Evolutionary conservation across 2,329 filamentous ascomycete species (phyloP).

Genomic region (Ophiocordyceps unilateralis): DNA sequence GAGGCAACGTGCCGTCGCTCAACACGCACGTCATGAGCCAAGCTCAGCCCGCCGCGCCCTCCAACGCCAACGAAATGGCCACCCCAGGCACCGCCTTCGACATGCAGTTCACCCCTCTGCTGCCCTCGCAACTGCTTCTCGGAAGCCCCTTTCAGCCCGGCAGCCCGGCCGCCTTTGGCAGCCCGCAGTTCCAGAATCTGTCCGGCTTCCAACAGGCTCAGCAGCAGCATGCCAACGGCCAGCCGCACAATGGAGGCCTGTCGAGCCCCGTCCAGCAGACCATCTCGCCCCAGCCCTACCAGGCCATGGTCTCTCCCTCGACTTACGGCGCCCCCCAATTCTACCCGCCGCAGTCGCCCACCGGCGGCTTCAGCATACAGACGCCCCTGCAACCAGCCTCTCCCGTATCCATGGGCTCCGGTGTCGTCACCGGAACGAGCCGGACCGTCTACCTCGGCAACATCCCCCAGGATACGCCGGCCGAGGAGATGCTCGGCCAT

Average conservation of each 20-base stretch:
- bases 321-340: slow-evolving; percentile 69
- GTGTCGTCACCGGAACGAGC: slow-evolving; percentile 76
- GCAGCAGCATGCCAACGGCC: slow-evolving; percentile 33
- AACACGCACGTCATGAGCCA: slow-evolving; percentile 59
- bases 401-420: slow-evolving; percentile 59
- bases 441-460: slow-evolving; percentile 95
- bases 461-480: slow-evolving; percentile 92
- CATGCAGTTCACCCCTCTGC: slow-evolving; percentile 94
- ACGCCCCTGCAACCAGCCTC: slow-evolving; percentile 47
- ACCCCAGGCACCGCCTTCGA: slow-evolving; percentile 82
- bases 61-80: slow-evolving; percentile 55
- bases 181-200: slow-evolving; percentile 79
- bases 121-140: slow-evolving; percentile 85
- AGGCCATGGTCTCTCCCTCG: slow-evolving; percentile 71
- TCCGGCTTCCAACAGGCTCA: slow-evolving; percentile 50
- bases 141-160: slow-evolving; percentile 95
- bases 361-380: slow-evolving; percentile 48
- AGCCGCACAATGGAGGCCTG: slow-evolving; percentile 43
- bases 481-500: slow-evolving; percentile 91
- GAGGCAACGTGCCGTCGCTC: slow-evolving; percentile 77
- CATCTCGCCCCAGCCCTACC: slow-evolving; percentile 70
- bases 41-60: slow-evolving; percentile 19
- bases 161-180: slow-evolving; percentile 76
- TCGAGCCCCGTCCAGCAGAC: slow-evolving; percentile 60
- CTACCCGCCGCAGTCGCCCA: slow-evolving; percentile 79